Conservation (phyloP, 345 rosid genomes). For the Garcia nutans region DNA sequence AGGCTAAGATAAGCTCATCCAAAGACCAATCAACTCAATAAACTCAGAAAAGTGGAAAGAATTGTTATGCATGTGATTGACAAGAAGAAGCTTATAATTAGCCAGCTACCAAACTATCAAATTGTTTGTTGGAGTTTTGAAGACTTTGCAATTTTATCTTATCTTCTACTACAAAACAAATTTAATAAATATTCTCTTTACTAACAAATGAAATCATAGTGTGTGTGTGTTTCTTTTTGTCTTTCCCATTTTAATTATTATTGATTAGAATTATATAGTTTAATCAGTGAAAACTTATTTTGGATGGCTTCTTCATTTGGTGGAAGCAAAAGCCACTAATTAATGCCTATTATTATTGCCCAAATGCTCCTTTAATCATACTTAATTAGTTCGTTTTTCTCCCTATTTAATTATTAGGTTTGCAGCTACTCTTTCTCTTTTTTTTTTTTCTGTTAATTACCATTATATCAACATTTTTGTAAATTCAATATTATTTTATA, state of each 20-base stretch:
- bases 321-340: neutral
- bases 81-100: neutral
- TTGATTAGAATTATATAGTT: neutral
- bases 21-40: neutral
- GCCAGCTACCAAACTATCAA: slow-evolving; percentile 9
- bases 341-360: neutral
- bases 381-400: too few species aligned
- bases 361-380: too few species aligned
- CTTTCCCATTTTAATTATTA: neutral
- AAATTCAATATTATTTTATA: too few species aligned
- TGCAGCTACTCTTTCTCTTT: too few species aligned
- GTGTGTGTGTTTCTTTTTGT: neutral
- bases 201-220: neutral
- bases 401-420: too few species aligned
- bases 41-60: neutral
- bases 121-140: neutral
- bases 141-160: neutral
- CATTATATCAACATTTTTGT: too few species aligned
- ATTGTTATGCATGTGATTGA: slow-evolving; percentile 5
- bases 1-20: neutral
- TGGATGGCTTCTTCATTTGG: neutral
- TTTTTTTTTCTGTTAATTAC: too few species aligned
- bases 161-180: neutral
- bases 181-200: neutral
- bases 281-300: neutral